phyloP scores from a whole-genome alignment of 306 rosid genomes.

The Spatholobus suberectus region DNA sequence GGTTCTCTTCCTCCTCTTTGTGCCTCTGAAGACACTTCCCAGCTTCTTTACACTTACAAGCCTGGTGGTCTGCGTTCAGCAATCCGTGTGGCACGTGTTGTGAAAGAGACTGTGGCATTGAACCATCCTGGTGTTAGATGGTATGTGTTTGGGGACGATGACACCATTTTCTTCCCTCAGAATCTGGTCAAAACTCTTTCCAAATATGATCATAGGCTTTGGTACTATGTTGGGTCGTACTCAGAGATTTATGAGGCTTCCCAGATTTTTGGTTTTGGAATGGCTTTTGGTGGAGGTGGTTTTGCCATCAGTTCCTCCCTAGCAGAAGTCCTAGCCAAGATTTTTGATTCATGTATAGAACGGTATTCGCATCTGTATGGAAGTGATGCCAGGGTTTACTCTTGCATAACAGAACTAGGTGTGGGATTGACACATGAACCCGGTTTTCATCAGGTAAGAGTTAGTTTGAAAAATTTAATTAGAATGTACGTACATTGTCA shows the following conservation, averaged over 20 bases:
- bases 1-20: slow-evolving; percentile 64
- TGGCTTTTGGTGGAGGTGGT: slow-evolving; percentile 93
- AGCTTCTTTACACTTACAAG: slow-evolving; percentile 63
- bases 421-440: slow-evolving; percentile 73
- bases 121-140: slow-evolving; percentile 70
- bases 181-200: slow-evolving; percentile 79
- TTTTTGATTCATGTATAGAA: slow-evolving; percentile 74
- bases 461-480: neutral
- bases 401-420: slow-evolving; percentile 86
- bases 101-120: slow-evolving; percentile 64
- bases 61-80: slow-evolving; percentile 62
- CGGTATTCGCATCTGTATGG: slow-evolving; percentile 86
- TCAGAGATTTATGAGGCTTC: slow-evolving; percentile 59
- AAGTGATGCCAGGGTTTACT: slow-evolving; percentile 73
- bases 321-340: slow-evolving; percentile 61
- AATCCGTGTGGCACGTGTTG: slow-evolving; percentile 82
- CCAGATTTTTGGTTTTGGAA: slow-evolving; percentile 62
- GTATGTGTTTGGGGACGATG: slow-evolving; percentile 95
- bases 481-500: neutral
- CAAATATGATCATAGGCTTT: slow-evolving; percentile 69
- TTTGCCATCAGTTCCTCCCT: slow-evolving; percentile 76
- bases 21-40: slow-evolving; percentile 71
- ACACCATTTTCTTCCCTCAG: slow-evolving; percentile 78
- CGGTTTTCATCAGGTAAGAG: slow-evolving; percentile 89
- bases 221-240: slow-evolving; percentile 79